Evolutionary conservation across 192 early-diverging fungal genomes (phyloP), one percentile per base, ranked within the genome.

Genomic region (Coemansia sp.): DNA sequence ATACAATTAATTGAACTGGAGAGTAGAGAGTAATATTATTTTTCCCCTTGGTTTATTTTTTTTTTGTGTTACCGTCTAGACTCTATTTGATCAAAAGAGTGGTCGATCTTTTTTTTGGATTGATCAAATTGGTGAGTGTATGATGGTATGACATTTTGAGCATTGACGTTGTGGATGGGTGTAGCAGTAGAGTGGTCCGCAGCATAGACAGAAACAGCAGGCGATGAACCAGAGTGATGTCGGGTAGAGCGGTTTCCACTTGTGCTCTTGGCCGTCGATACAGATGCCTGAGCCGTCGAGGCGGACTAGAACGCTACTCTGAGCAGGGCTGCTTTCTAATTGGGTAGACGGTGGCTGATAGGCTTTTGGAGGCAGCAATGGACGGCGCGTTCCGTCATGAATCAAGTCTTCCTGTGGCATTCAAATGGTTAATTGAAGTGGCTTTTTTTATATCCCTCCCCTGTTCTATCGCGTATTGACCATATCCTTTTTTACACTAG

Each of bases 271-370:
- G 8, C 79, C 79, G 31, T 70, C 68, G 1, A 42, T 24, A 43
- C 79, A 81, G 10, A 81, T 49, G 61, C 74, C 74, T 3, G 74
- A 66, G 49, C 79, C 79, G 46, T 81, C 74, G 11, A 68, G 74
- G 31, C 74, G 79, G 33, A 81, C 79, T 29, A 81, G 52, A 6
- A 81, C 74, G 2, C 60, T 52, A 29, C 42, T 74, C 24, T 41
- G 38, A 24, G 54, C 5, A 29, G 52, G 27, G 16, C 22, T 33
- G 40, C 34, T 22, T 72, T 43, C 11, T 54, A 69, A 9, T 15
- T 7, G 40, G 38, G 20, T 31, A 55, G 61, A 57, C 18, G 64
- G 71, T 18, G 65, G 64, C 47, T 72, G 66, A 9, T 67, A 62
- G 34, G 52, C 13, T 20, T 33, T 18, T 66, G 29, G 64, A 38